Percentiles rank a stretch among this genome's conserved stretches.
These are phyloP conservation scores for Crithidia thermophila DNA, from an alignment of 208 protist species.

Conservation along the genomic window DNA sequence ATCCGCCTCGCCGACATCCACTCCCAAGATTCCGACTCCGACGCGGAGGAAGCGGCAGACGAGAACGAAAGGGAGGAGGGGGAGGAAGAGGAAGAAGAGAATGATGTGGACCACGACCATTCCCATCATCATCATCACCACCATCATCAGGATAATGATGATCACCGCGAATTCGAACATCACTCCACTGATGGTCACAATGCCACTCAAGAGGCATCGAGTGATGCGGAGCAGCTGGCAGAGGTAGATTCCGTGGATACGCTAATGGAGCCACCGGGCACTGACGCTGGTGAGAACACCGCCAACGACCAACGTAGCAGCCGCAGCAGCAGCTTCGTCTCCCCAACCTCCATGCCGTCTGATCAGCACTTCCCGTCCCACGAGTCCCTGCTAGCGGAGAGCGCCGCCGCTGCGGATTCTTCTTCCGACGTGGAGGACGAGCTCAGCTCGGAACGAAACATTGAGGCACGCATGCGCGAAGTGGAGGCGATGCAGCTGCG, in stretches of 20 bases:
- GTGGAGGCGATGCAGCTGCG: conserved; percentile 11
- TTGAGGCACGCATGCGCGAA: background rate
- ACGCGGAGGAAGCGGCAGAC: background rate
- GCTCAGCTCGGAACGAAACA: background rate
- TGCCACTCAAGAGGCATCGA: no score
- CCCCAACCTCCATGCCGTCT: background rate
- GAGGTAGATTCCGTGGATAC: no score
- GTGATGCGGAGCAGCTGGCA: no score
- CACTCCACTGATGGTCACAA: no score
- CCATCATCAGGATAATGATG: no score
- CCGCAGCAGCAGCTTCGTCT: conserved; percentile 12
- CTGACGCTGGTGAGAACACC: no score
- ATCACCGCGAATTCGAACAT: background rate
- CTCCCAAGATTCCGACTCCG: background rate
- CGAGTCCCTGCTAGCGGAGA: background rate
- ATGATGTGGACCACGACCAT: background rate
- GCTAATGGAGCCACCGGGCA: no score
- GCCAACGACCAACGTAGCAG: no score
- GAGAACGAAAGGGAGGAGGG: background rate
- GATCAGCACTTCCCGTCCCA: background rate
- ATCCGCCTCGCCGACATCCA: conserved; percentile 4
- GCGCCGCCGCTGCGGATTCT: background rate
- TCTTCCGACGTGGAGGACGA: background rate
- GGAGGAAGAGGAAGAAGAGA: background rate
- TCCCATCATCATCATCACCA: background rate